These are phyloP conservation scores for Scleromitrula shiraiana DNA, from an alignment of 2,329 filamentous ascomycete species.

Conservation along the genomic window DNA sequence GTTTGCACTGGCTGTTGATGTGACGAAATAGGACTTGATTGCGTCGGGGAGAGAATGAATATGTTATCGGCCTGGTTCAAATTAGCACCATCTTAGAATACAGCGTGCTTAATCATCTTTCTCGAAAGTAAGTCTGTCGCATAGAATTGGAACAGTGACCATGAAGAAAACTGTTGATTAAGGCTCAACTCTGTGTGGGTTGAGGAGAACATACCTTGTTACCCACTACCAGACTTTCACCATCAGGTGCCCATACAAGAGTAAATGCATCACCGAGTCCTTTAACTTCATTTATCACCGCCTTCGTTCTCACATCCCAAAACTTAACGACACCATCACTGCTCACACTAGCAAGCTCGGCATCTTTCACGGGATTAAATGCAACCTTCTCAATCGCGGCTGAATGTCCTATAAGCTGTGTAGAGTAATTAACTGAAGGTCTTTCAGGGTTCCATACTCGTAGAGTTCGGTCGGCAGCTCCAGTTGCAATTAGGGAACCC, in stretches of 20 bases:
- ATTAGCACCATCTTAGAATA: too few species aligned
- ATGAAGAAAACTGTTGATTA: too few species aligned
- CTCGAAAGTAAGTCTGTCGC: not conserved
- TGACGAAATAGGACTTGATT: constrained; percentile 46
- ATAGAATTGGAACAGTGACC: not conserved
- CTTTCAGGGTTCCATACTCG: constrained; percentile 79
- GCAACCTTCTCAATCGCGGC: constrained; percentile 65
- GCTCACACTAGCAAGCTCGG: constrained; percentile 67
- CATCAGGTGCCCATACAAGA: constrained; percentile 66
- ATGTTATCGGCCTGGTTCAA: constrained; percentile 48
- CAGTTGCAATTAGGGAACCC: constrained; percentile 77
- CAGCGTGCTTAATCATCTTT: too few species aligned
- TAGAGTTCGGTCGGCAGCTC: constrained; percentile 59
- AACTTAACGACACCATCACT: constrained; percentile 67
- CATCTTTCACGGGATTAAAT: constrained; percentile 70
- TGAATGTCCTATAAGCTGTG: constrained; percentile 62
- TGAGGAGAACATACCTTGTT: constrained; percentile 53
- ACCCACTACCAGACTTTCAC: constrained; percentile 61
- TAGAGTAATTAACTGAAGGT: constrained; percentile 64
- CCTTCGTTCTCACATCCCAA: constrained; percentile 72
- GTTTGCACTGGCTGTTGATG: constrained; percentile 57
- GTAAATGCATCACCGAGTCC: constrained; percentile 60
- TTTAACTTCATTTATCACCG: constrained; percentile 61
- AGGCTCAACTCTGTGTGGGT: not conserved
- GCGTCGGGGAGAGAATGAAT: constrained; percentile 53